Evolutionary conservation across 2,329 filamentous ascomycete species (phyloP), one percentile per base, ranked within the genome.

Genomic region (Hypoxylon sp.): DNA sequence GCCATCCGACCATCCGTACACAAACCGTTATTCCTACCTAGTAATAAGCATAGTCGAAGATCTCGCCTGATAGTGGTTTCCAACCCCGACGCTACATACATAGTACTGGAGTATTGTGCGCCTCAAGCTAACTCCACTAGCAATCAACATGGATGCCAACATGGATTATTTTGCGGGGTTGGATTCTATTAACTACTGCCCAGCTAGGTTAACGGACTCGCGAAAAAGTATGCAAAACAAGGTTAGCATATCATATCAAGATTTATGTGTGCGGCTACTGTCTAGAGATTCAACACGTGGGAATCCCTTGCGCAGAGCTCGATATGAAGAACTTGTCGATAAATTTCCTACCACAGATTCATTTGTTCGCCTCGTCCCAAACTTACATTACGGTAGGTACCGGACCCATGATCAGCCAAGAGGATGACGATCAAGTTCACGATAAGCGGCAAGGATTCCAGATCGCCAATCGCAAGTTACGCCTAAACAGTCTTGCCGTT

Each of bases 361-460:
- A 57, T 69, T 66, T 50, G 55, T 60, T 38, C 63, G 63, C 67
- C 67, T 48, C 36, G 48, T 63, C 55, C 65, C 51, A 68, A 49
- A 60, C 41, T 60, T 66, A 43, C 46, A 50, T 55, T 56, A 36
- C 48, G 45, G 38, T 48, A 28, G 63, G 49, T 53, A 19, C 51
- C 21, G 34, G 57, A 60, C 63, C 63, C 60, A 64, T 49, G 62
- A 68, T 64, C 65, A 63, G 58, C 62, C 60, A 11, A 60, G 56
- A 67, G 34, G 57, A 60, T 38, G 65, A 53, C 62, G 60, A 66
- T 68, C 65, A 66, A 30, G 60, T 66, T 69, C 56, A 58, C 60
- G 63, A 68, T 70, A 58, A 68, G 52, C 68, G 50, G 43, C 65
- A 58, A 64, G 64, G 64, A 60, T 70, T 50, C 25, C 25, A 23